Base-by-base conservation (phyloP, 495 filamentous ascomycete genomes). In the Penicillium alfredii region DNA sequence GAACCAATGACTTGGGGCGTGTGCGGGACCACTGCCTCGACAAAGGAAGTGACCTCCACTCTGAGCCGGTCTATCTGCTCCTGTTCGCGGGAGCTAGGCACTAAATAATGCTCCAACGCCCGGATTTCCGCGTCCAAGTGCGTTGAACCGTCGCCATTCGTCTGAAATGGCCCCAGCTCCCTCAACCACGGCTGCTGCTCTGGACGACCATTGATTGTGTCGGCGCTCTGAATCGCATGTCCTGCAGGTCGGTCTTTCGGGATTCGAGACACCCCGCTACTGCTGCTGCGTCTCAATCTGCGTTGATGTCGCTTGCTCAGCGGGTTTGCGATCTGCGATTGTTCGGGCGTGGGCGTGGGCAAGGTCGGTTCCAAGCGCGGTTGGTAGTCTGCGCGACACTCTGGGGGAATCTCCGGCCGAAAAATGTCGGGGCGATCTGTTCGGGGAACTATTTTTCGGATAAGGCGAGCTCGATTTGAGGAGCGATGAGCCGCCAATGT, bases 401-500 rank as follows among this genome's bases (percentile, higher is more conserved):
- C 31, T 4, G 41, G 43, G 12, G 40, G 53, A 5, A 54, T 44
- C 4, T 43, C 33, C 13, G 51, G 53, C n/a, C 53, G 44, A 30
- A 46, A 57, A 21, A 57, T 38, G 4, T 44, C 47, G 4, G 46
- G 17, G 3, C 48, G 30, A 13, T 33, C 27, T 14, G 34, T 24
- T 17, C 40, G 38, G 8, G 37, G 33, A 20, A 38, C 39, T 20
- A 44, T 27, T 39, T 64, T 68, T 23, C 69, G 69, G 19, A 75
- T 57, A 17, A 71, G 31, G 11, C 60, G 46, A 15, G 59, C 56
- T 33, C 66, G 61, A 45, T 78, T 78, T 8, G 56, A 48, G 6
- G 45, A 47, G 23, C 72, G 71, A 46, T 77, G 74, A 13, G 71
- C 70, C 36, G 72, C 65, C 27, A 77, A 59, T 3, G 74, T 77